These are phyloP conservation scores for Lasiodiplodia sp. DNA, from an alignment of 2,329 filamentous ascomycete genomes.

Conservation along the genomic window DNA sequence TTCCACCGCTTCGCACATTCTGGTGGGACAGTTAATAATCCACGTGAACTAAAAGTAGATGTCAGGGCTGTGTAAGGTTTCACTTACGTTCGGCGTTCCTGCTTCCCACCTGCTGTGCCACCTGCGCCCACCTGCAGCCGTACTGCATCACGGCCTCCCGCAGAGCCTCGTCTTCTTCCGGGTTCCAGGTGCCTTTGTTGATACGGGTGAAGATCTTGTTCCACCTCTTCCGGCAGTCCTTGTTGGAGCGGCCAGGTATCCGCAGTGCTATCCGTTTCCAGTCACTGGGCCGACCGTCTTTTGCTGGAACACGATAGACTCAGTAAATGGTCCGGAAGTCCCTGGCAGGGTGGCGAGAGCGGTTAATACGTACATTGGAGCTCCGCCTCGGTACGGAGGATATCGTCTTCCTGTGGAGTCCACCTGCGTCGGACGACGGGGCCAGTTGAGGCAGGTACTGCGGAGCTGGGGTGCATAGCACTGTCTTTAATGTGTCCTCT, in stretches of 20 bases:
- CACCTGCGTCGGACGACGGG: neutral
- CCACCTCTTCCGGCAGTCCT: conserved; percentile 56
- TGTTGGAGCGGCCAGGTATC: conserved; percentile 52
- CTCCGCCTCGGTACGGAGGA: neutral
- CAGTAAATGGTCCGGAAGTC: neutral
- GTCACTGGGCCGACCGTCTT: conserved; percentile 29
- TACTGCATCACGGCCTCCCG: conserved; percentile 44
- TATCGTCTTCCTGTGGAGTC: neutral
- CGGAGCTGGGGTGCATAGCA: neutral
- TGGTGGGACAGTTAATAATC: conserved; percentile 34
- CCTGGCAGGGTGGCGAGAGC: neutral
- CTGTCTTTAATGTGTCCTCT: neutral
- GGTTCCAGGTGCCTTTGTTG: conserved; percentile 53
- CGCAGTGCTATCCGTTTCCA: conserved; percentile 49
- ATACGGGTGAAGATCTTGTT: conserved; percentile 49
- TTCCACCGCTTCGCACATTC: conserved; percentile 59
- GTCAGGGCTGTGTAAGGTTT: neutral
- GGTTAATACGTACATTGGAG: neutral
- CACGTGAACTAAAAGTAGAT: neutral
- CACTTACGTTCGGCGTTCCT: conserved; percentile 51
- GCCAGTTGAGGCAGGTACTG: neutral
- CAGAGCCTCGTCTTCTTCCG: conserved; percentile 45
- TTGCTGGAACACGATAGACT: neutral
- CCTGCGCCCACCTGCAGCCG: conserved; percentile 53
- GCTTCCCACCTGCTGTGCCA: conserved; percentile 49